phyloP scores from a whole-genome alignment of 2,329 filamentous ascomycete genomes.

The Graphium sp. region DNA sequence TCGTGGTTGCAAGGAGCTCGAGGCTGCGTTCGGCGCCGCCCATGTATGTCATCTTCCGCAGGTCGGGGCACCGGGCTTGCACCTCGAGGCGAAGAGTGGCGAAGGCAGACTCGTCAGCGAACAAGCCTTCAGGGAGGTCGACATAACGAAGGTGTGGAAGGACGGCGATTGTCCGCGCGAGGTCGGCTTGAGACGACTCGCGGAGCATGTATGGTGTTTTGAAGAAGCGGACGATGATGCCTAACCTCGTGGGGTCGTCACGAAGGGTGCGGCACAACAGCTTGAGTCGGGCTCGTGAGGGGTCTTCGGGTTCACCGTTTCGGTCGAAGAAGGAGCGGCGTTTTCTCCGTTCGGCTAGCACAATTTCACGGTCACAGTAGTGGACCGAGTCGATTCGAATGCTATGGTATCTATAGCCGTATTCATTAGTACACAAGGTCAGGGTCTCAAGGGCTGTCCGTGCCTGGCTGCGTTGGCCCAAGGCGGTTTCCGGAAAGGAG shows the following conservation, averaged over 20 bases:
- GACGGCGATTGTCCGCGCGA: conserved; percentile 73
- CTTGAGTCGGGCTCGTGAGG: conserved; percentile 56
- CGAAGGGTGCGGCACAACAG: conserved; percentile 71
- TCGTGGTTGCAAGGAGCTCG: conserved; percentile 47
- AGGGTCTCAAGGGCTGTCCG: too few species aligned
- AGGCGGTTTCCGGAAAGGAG: too few species aligned
- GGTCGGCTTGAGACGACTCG: conserved; percentile 67
- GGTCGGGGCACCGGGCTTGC: conserved; percentile 64
- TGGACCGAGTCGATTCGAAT: conserved; percentile 89
- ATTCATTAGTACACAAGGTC: background rate
- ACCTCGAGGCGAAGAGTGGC: conserved; percentile 67
- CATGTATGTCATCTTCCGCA: conserved; percentile 80
- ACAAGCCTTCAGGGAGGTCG: conserved; percentile 80
- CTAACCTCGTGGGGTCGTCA: conserved; percentile 54
- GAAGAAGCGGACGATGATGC: conserved; percentile 55
- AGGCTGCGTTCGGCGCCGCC: conserved; percentile 65
- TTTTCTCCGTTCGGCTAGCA: conserved; percentile 64
- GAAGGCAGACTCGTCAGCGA: conserved; percentile 61
- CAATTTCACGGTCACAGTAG: conserved; percentile 77
- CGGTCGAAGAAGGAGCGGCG: conserved; percentile 55
- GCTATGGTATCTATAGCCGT: conserved; percentile 53
- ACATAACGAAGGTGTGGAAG: conserved; percentile 76
- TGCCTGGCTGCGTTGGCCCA: too few species aligned
- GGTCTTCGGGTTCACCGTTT: conserved; percentile 67
- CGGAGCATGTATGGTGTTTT: conserved; percentile 93